A percentile compares a stretch with the other conserved stretches of the same genome.
Evolutionary conservation across 2,329 filamentous ascomycete genomes (phyloP).

Genomic region (Ophiognomonia clavigignenti-juglandacearum): DNA sequence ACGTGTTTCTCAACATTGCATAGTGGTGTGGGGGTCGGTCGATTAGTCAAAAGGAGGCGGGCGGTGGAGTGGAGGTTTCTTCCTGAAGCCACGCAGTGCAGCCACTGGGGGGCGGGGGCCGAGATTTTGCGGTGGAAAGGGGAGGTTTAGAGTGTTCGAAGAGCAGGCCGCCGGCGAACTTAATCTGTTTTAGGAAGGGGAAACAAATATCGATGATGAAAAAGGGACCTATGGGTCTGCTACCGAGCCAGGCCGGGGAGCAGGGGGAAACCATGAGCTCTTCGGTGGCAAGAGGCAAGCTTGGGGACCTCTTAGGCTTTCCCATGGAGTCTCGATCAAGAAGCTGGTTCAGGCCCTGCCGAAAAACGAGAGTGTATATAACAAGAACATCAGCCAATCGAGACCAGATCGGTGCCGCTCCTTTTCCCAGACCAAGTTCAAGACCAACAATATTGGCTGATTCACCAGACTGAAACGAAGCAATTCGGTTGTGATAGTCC

Average conservation of each 20-base stretch:
- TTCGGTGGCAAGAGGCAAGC: conserved; percentile 1
- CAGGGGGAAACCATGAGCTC: neutral
- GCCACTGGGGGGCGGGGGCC: too few relatives aligned
- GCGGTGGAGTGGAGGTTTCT: too few relatives aligned
- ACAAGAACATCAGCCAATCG: conserved; percentile 12
- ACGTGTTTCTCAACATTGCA: conserved; percentile 10
- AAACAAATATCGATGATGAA: conserved; percentile 10
- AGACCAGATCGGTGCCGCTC: conserved; percentile 11
- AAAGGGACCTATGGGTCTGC: neutral
- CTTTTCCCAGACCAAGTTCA: too few relatives aligned
- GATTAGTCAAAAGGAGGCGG: conserved; percentile 1
- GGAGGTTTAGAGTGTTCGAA: neutral
- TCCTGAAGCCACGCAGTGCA: too few relatives aligned
- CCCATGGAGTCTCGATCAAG: neutral
- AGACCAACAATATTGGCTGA: neutral
- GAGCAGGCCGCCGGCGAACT: neutral
- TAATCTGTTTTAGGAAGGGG: conserved; percentile 7
- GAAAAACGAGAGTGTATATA: conserved; percentile 12
- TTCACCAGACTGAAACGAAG: neutral
- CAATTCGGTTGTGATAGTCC: neutral
- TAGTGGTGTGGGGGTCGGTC: too few relatives aligned
- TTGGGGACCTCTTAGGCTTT: neutral
- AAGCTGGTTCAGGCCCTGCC: conserved; percentile 2
- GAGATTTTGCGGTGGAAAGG: too few relatives aligned
- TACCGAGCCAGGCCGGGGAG: conserved; percentile 4